A percentile compares a stretch with the other conserved stretches of the same genome.
phyloP scores from a whole-genome alignment of 1,284 basidiomycete species.

The Cutaneotrichosporon sp. region DNA sequence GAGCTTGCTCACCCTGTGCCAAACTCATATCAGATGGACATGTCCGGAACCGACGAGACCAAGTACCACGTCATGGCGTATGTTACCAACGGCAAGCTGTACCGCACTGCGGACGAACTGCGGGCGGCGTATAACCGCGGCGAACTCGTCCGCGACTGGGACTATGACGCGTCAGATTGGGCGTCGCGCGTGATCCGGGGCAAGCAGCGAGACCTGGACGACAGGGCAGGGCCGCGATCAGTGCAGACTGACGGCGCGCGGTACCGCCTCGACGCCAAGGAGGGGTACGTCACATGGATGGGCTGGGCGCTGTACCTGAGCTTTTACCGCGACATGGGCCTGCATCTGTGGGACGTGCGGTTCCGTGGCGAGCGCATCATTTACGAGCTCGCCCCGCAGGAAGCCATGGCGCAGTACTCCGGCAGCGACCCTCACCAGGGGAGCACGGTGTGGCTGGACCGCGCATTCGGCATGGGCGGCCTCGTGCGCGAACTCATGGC shows the following conservation, averaged over 20 bases:
- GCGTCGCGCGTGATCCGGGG: slow-evolving; percentile 47
- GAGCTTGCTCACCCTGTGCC: no score
- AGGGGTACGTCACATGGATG: slow-evolving; percentile 59
- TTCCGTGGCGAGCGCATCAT: slow-evolving; percentile 60
- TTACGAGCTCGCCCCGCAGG: slow-evolving; percentile 56
- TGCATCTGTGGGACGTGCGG: slow-evolving; percentile 60
- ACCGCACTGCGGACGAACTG: slow-evolving; percentile 53
- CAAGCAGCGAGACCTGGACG: slow-evolving; percentile 54
- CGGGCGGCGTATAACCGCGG: slow-evolving; percentile 55
- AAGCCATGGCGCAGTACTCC: slow-evolving; percentile 59
- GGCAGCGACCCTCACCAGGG: slow-evolving; percentile 63
- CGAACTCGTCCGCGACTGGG: slow-evolving; percentile 51
- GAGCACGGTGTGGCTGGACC: slow-evolving; percentile 61
- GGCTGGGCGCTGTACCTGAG: slow-evolving; percentile 51
- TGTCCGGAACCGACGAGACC: slow-evolving; percentile 55
- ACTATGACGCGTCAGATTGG: slow-evolving; percentile 40
- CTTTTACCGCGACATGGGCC: slow-evolving; percentile 62
- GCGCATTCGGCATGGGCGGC: slow-evolving; percentile 62
- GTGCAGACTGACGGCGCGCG: slow-evolving; percentile 58
- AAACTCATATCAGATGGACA: slow-evolving; percentile 39
- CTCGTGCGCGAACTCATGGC: slow-evolving; percentile 57
- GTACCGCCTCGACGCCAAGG: slow-evolving; percentile 55
- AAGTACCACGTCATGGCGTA: slow-evolving; percentile 53
- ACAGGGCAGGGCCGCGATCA: slow-evolving; percentile 58
- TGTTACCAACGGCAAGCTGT: slow-evolving; percentile 59